phyloP scores from a whole-genome alignment of 2,329 filamentous ascomycete genomes.

The Fusarium sterilihyphosum region DNA sequence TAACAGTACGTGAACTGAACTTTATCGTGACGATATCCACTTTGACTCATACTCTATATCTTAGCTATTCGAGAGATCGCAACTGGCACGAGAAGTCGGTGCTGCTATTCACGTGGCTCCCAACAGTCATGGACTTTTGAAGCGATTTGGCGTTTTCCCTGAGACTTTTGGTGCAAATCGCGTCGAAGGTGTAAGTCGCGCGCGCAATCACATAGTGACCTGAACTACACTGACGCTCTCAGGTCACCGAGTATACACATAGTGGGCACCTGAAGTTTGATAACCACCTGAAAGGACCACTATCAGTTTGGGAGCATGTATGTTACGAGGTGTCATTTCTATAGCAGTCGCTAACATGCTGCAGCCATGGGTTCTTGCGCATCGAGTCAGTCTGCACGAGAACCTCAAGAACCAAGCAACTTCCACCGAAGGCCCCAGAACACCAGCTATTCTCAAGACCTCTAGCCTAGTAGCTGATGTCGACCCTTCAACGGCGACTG shows the following conservation, averaged over 20 bases:
- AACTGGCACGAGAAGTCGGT: constrained; percentile 64
- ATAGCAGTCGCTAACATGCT: background rate
- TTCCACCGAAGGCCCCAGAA: constrained; percentile 46
- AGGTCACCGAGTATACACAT: constrained; percentile 50
- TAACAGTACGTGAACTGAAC: constrained; percentile 48
- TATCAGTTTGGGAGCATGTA: constrained; percentile 57
- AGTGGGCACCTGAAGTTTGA: constrained; percentile 50
- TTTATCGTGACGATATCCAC: background rate
- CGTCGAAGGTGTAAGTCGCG: constrained; percentile 39
- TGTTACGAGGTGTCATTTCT: fast-evolving
- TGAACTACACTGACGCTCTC: background rate
- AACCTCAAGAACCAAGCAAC: constrained; percentile 58
- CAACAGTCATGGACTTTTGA: constrained; percentile 68
- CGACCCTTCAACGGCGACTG: constrained; percentile 50
- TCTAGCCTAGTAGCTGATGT: constrained; percentile 56
- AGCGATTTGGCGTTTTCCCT: constrained; percentile 50
- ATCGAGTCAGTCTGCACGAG: constrained; percentile 62
- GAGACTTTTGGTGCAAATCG: constrained; percentile 53
- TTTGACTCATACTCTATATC: constrained; percentile 43
- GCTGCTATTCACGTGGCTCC: constrained; percentile 71
- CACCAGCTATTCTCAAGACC: constrained; percentile 52
- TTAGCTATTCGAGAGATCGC: constrained; percentile 67
- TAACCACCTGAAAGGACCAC: constrained; percentile 48
- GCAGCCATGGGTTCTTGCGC: constrained; percentile 57
- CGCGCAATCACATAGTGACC: fast-evolving